Evolutionary conservation across 2,329 filamentous ascomycete genomes (phyloP).

Genomic region (Coniochaeta ligniaria): DNA sequence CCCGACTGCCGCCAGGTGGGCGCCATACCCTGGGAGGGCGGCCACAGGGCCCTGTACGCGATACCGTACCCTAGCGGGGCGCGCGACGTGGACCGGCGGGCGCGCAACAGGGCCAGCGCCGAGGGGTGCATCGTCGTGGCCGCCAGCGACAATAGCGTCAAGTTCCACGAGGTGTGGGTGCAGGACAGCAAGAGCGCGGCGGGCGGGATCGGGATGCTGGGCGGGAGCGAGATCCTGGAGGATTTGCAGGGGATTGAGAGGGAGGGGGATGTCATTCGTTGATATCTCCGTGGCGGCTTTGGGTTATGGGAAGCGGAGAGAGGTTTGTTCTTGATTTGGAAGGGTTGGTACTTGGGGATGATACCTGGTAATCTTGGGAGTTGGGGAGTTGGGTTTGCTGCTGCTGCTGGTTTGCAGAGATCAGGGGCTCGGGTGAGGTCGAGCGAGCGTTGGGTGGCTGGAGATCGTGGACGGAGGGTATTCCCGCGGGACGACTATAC

Average conservation of each 20-base stretch:
- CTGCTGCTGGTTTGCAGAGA: background rate
- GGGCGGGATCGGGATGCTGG: constrained; percentile 54
- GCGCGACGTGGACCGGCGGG: constrained; percentile 22
- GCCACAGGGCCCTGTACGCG: constrained; percentile 78
- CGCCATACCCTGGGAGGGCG: constrained; percentile 75
- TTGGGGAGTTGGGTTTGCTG: background rate
- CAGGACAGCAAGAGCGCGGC: constrained; percentile 47
- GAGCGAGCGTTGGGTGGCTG: background rate
- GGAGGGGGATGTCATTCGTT: constrained; percentile 65
- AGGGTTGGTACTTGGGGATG: background rate
- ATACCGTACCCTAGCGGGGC: constrained; percentile 65
- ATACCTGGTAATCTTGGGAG: background rate
- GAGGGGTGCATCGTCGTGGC: constrained; percentile 88
- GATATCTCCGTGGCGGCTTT: constrained; percentile 16
- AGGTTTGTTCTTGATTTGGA: background rate
- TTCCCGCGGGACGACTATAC: background rate
- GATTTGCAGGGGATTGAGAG: constrained; percentile 72
- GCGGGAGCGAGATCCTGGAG: constrained; percentile 81
- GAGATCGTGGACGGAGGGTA: background rate
- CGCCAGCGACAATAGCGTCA: constrained; percentile 84
- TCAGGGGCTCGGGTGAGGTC: background rate
- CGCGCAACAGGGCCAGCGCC: constrained; percentile 42
- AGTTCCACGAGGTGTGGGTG: constrained; percentile 95
- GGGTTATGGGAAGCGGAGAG: background rate
- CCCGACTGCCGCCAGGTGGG: constrained; percentile 82